Evolutionary conservation across 192 early-diverging fungal species (phyloP).

Genomic region (Dissophora globulifera): DNA sequence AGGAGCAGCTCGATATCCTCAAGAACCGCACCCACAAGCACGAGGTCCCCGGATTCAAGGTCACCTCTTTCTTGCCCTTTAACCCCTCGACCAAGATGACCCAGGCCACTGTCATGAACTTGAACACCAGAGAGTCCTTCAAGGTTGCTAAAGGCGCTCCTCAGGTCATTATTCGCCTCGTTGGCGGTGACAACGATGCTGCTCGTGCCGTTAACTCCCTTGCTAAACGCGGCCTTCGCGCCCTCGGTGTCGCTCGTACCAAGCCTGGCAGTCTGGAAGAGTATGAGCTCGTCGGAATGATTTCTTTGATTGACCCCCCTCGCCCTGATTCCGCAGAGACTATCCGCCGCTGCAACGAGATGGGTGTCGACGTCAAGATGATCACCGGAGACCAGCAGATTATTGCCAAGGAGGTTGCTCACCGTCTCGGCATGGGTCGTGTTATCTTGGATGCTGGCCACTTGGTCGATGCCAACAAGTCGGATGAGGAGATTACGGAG

Average conservation of each 20-base stretch:
- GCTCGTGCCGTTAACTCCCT: slow-evolving; percentile 82
- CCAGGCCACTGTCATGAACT: slow-evolving; percentile 84
- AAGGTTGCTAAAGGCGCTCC: slow-evolving; percentile 94
- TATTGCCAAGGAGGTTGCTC: slow-evolving; percentile 94
- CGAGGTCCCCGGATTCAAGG: slow-evolving; percentile 91
- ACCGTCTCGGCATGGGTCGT: slow-evolving; percentile 91
- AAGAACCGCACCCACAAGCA: slow-evolving; percentile 58
- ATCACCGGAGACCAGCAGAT: slow-evolving; percentile 97
- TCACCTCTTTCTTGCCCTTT: slow-evolving; percentile 92
- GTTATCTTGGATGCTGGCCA: slow-evolving; percentile 91
- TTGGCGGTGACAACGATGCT: slow-evolving; percentile 85
- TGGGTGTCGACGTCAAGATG: slow-evolving; percentile 96
- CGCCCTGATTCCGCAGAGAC: slow-evolving; percentile 90
- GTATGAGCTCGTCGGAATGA: slow-evolving; percentile 92
- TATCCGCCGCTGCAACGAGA: slow-evolving; percentile 81
- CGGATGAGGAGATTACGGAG: slow-evolving; percentile 86
- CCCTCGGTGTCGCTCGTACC: slow-evolving; percentile 90
- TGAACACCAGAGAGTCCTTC: slow-evolving; percentile 83
- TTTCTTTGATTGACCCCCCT: slow-evolving; percentile 91
- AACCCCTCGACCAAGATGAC: slow-evolving; percentile 95
- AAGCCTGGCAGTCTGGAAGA: slow-evolving; percentile 69
- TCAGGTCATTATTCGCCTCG: slow-evolving; percentile 87
- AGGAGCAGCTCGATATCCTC: slow-evolving; percentile 77
- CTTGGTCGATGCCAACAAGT: slow-evolving; percentile 78
- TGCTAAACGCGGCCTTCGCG: slow-evolving; percentile 86